phyloP scores from a whole-genome alignment of 1,139 yeast species.

The Saccharomyces hybrid region DNA sequence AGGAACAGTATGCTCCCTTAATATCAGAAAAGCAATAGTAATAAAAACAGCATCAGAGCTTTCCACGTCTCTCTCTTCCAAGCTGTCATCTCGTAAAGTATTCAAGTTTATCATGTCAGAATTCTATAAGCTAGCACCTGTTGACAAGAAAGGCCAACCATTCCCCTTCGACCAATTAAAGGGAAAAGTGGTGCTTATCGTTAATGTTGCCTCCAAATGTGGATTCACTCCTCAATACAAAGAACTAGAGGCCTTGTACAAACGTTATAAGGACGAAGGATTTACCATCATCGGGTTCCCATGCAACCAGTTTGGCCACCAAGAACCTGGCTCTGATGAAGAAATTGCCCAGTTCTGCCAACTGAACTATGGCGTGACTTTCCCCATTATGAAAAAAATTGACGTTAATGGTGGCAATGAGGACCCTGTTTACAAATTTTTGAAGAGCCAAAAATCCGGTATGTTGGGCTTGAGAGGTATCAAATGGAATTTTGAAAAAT shows the following conservation, averaged over 20 bases:
- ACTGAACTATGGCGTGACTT: slow-evolving; percentile 55
- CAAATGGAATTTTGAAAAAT: slow-evolving; percentile 38
- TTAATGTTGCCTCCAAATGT: slow-evolving; percentile 78
- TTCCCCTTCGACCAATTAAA: slow-evolving; percentile 55
- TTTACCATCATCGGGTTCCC: slow-evolving; percentile 82
- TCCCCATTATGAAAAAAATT: slow-evolving; percentile 57
- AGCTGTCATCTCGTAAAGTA: background rate
- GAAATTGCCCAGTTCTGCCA: slow-evolving; percentile 54
- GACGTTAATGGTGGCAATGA: slow-evolving; percentile 75
- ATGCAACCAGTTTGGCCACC: slow-evolving; percentile 76
- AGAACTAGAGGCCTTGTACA: slow-evolving; percentile 69
- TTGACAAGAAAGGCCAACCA: slow-evolving; percentile 44
- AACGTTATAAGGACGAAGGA: slow-evolving; percentile 59
- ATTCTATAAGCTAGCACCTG: slow-evolving; percentile 46
- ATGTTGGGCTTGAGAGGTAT: slow-evolving; percentile 57
- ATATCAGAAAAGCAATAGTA: background rate
- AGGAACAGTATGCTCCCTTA: background rate
- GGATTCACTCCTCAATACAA: slow-evolving; percentile 48
- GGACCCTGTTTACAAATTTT: slow-evolving; percentile 64
- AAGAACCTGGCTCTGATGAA: slow-evolving; percentile 64
- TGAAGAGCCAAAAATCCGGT: slow-evolving; percentile 55
- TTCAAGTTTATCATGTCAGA: slow-evolving; percentile 8
- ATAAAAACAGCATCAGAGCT: background rate
- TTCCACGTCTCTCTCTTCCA: background rate
- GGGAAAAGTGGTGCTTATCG: slow-evolving; percentile 80